These are phyloP conservation scores for Kuraishia hungarica DNA, from an alignment of 805 yeast species.

Conservation along the genomic window DNA sequence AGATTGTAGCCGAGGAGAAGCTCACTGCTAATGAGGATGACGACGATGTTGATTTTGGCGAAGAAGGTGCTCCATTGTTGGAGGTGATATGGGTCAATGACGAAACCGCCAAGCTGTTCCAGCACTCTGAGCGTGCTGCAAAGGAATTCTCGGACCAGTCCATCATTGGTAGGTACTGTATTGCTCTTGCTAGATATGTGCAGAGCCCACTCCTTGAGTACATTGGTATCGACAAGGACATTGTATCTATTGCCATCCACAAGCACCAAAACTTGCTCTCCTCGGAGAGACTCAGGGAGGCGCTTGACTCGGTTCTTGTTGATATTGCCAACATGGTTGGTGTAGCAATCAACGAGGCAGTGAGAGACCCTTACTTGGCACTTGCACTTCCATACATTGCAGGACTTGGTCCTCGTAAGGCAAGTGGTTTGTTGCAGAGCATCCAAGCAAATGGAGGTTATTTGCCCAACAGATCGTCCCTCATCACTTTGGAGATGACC, in stretches of 20 bases:
- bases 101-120: conserved; percentile 86
- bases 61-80: conserved; percentile 37
- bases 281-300: conserved; percentile 50
- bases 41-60: conserved; percentile 23
- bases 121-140: conserved; percentile 66
- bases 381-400: conserved; percentile 68
- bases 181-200: conserved; percentile 83
- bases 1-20: conserved; percentile 47
- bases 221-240: conserved; percentile 68
- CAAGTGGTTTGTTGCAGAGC: conserved; percentile 76
- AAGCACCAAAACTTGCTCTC: conserved; percentile 68
- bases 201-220: conserved; percentile 94
- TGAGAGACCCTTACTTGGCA: conserved; percentile 65
- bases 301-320: conserved; percentile 75
- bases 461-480: conserved; percentile 62
- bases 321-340: conserved; percentile 90
- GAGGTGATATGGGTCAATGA: conserved; percentile 81
- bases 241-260: conserved; percentile 54
- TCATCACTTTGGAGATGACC: conserved; percentile 72
- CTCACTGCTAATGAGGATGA: conserved; percentile 42
- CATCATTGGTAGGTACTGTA: conserved; percentile 70
- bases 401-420: conserved; percentile 95
- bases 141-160: conserved; percentile 82
- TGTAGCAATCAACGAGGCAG: conserved; percentile 86
- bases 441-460: conserved; percentile 64